These are phyloP conservation scores for Alternaria rosae DNA, from an alignment of 2,329 filamentous ascomycete species.

Conservation along the genomic window DNA sequence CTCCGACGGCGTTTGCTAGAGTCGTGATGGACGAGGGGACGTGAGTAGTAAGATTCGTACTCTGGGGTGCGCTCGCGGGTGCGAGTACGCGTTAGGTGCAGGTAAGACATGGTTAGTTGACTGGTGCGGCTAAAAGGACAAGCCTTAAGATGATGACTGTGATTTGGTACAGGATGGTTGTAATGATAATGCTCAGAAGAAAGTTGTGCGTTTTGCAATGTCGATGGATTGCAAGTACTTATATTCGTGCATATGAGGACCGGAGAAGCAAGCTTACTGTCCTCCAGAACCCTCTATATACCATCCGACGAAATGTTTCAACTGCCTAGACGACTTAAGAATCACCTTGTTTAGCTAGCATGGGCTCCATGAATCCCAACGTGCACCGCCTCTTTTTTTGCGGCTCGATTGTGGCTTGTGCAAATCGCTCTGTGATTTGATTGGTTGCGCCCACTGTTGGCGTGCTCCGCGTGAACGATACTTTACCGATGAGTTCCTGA, in stretches of 20 bases:
- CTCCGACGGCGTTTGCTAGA: slow-evolving; percentile 34
- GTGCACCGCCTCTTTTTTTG: slow-evolving; percentile 15
- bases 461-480: slow-evolving; percentile 16
- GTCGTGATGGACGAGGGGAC: slow-evolving; percentile 31
- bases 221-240: slow-evolving; percentile 7
- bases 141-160: not conserved
- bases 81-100: slow-evolving; percentile 31
- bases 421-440: slow-evolving; percentile 3
- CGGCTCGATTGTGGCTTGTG: slow-evolving; percentile 21
- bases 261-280: not conserved
- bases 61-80: slow-evolving; percentile 28
- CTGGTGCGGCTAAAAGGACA: slow-evolving; percentile 1
- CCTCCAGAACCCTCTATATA: slow-evolving; percentile 18
- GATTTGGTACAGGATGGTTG: not conserved
- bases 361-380: slow-evolving; percentile 10
- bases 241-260: slow-evolving; percentile 4
- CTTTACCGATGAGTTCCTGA: slow-evolving; percentile 14
- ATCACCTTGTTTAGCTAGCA: slow-evolving; percentile 11
- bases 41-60: slow-evolving; percentile 24
- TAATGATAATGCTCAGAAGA: slow-evolving; percentile 1
- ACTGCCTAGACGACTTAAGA: slow-evolving; percentile 13
- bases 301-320: slow-evolving; percentile 19
- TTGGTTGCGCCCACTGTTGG: slow-evolving; percentile 18
- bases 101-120: slow-evolving; percentile 33
- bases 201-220: not conserved